These are phyloP conservation scores for Hygrophorus pudorinus DNA, from an alignment of 768 basidiomycete genomes.

Conservation along the genomic window DNA sequence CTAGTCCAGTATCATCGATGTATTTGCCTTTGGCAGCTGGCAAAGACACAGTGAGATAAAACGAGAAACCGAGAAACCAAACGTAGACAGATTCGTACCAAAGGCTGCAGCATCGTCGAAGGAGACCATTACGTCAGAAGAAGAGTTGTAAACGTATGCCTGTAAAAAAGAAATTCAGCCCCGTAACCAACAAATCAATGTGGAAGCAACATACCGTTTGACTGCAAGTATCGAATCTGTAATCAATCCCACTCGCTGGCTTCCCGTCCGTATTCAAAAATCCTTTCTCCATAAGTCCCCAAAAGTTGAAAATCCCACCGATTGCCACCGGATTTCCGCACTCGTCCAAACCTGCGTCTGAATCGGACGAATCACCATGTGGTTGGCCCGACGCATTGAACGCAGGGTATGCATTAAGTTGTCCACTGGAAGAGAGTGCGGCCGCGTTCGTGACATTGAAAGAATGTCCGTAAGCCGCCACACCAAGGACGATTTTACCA, in stretches of 20 bases:
- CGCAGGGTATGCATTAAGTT: constrained; percentile 38
- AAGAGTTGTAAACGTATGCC: constrained; percentile 60
- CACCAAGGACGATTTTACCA: constrained; percentile 67
- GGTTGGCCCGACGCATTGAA: constrained; percentile 37
- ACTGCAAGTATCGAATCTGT: constrained; percentile 55
- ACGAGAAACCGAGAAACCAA: not conserved
- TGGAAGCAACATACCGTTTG: constrained; percentile 43
- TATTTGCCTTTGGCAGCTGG: constrained; percentile 45
- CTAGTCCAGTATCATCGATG: constrained; percentile 40
- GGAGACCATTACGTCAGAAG: constrained; percentile 46
- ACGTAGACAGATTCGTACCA: constrained; percentile 6
- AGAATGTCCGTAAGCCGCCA: constrained; percentile 79
- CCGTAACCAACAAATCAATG: not conserved
- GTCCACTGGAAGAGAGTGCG: constrained; percentile 22
- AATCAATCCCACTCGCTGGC: constrained; percentile 31
- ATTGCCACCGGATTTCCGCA: constrained; percentile 40
- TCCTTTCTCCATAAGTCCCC: constrained; percentile 48
- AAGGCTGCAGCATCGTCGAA: constrained; percentile 60
- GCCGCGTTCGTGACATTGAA: constrained; percentile 32
- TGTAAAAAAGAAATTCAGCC: constrained; percentile 14
- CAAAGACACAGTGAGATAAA: not conserved
- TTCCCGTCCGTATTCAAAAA: constrained; percentile 41
- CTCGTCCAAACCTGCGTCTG: constrained; percentile 32
- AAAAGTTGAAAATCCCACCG: constrained; percentile 52
- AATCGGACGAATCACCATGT: constrained; percentile 50